A percentile compares a stretch with the other conserved stretches of the same genome.
Evolutionary conservation across 2,329 filamentous ascomycete species (phyloP).

Genomic region (Diaporthe vaccinii): DNA sequence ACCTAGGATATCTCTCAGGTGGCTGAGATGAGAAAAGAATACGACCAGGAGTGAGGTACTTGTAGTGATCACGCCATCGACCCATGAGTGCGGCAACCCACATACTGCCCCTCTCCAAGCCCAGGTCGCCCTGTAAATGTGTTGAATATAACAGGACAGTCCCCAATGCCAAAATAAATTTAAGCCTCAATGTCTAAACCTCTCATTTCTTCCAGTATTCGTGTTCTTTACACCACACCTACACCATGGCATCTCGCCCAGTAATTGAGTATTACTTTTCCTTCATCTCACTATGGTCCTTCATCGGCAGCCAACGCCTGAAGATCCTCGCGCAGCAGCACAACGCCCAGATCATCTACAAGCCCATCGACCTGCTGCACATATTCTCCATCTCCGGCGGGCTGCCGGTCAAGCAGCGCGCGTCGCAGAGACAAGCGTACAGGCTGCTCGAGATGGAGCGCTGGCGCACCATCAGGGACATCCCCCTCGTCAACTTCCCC

Average conservation of each 20-base stretch:
- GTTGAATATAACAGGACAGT: not conserved
- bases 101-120: slow-evolving; percentile 9
- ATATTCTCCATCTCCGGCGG: slow-evolving; percentile 51
- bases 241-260: slow-evolving; percentile 34
- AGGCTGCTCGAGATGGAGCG: slow-evolving; percentile 46
- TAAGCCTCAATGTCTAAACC: not conserved
- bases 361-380: slow-evolving; percentile 49
- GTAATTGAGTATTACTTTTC: slow-evolving; percentile 49
- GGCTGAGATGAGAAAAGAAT: not conserved
- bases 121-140: not conserved
- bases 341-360: slow-evolving; percentile 48
- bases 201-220: not conserved
- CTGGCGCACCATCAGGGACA: slow-evolving; percentile 46
- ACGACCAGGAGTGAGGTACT: not conserved
- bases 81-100: not conserved
- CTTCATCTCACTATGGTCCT: slow-evolving; percentile 50
- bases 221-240: not conserved
- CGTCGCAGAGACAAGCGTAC: slow-evolving; percentile 49
- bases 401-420: slow-evolving; percentile 50
- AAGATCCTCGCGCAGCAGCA: slow-evolving; percentile 43
- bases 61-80: slow-evolving; percentile 12
- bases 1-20: not conserved
- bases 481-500: slow-evolving; percentile 47
- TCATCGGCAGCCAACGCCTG: slow-evolving; percentile 48
- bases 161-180: not conserved